Evolutionary conservation across 768 basidiomycete species (phyloP), one percentile per base, ranked within the genome.

Genomic region (Termitomyces sp.): DNA sequence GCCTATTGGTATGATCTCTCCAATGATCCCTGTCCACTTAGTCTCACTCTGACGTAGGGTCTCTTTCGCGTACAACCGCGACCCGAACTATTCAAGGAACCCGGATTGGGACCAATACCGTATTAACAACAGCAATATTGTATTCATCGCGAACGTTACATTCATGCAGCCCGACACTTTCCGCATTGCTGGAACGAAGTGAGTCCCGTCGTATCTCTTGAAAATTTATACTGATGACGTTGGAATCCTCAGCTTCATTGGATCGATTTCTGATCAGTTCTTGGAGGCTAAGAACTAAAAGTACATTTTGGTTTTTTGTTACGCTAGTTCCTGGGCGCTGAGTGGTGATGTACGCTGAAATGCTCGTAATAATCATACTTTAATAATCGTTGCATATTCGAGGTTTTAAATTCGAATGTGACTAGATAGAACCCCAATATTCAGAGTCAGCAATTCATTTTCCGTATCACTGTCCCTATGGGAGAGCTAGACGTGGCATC

Each of bases 161-260:
- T 57, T 58, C 24, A 62, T 67, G 65, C 62, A 66, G 48, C 46
- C 60, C 4, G 66, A 67, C 15, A 56, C 12, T 58, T 67, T 62
- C 61, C 64, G 65, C 8, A 52, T 56, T 7, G 16, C 20, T 4
- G 65, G 63, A 13, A 67, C 58, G 1, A 55, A 57, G 66, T 67
- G 20, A 59, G 65, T 18, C 18, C 8, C 12, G n/a, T 33, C 54
- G 39, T 15, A 7, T 11, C 33, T 39, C 8, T 48, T 22, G 7
- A 22, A 36, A 33, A 44, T 4, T n/a, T 8, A 11, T 42, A 2
- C n/a, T 45, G 11, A 45, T 32, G n/a, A n/a, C n/a, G 9, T 35
- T 39, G 13, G 6, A 51, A 33, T 39, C 9, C 24, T 45, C 32
- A 67, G 66, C 44, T 67, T 67, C 57, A 66, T 67, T 36, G 55